Evolutionary conservation across 257 asterid genomes (phyloP).

Genomic region (Salvia hispanica): DNA sequence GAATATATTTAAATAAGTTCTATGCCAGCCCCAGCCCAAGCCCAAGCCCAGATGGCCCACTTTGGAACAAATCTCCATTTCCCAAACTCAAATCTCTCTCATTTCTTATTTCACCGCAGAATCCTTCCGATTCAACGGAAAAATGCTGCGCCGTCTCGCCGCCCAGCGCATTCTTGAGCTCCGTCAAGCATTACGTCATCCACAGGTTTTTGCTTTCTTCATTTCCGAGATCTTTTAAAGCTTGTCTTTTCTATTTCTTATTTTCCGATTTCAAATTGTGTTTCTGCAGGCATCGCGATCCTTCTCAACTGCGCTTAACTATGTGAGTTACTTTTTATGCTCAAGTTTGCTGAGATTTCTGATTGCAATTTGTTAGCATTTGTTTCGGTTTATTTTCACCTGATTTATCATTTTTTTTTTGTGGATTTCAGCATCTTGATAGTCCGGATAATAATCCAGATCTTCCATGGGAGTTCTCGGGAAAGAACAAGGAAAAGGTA

Average conservation of each 20-base stretch:
- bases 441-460: slow-evolving; percentile 79
- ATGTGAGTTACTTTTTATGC: slow-evolving; percentile 51
- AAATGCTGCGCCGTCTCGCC: slow-evolving; percentile 80
- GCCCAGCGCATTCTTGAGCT: slow-evolving; percentile 70
- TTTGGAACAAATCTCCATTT: slow-evolving; percentile 10
- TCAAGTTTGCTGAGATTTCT: background rate
- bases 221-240: background rate
- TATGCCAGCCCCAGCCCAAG: too few relatives aligned
- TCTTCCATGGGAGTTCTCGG: slow-evolving; percentile 82
- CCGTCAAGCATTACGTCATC: slow-evolving; percentile 68
- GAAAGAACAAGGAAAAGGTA: slow-evolving; percentile 68
- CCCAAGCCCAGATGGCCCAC: too few relatives aligned
- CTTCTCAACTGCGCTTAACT: slow-evolving; percentile 83
- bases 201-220: slow-evolving; percentile 54
- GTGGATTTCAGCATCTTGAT: slow-evolving; percentile 69
- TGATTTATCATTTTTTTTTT: slow-evolving; percentile 20
- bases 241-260: slow-evolving; percentile 6
- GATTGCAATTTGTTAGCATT: background rate
- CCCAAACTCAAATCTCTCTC: slow-evolving; percentile 26
- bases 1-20: too few relatives aligned
- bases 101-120: slow-evolving; percentile 26
- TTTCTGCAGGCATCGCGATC: slow-evolving; percentile 68
- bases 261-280: slow-evolving; percentile 20
- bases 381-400: background rate
- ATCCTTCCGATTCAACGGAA: slow-evolving; percentile 35